Evolutionary conservation across 306 rosid genomes (phyloP).

Genomic region (Cucurbita ficifolia): DNA sequence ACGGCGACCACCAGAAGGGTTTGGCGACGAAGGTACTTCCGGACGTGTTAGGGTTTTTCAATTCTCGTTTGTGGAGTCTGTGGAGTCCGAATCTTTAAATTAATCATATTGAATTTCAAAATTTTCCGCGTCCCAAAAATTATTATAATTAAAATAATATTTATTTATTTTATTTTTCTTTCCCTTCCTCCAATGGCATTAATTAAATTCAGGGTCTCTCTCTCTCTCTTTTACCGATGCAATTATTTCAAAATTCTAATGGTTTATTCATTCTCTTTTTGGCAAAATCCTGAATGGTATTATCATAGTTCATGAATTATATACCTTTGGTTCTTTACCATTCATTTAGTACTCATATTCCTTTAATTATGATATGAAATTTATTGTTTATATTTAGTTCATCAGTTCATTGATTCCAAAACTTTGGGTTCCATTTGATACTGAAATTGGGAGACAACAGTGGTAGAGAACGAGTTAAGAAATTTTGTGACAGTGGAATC

Average conservation of each 20-base stretch:
- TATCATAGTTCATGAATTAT: too few relatives aligned
- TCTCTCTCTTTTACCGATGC: not conserved
- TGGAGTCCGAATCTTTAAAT: slow-evolving; percentile 54
- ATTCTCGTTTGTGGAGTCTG: slow-evolving; percentile 58
- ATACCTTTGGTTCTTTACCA: too few relatives aligned
- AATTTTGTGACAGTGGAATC: not conserved
- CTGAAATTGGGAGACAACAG: not conserved
- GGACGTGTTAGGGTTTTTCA: slow-evolving; percentile 55
- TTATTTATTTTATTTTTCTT: not conserved
- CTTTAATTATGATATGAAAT: not conserved
- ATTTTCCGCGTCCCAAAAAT: slow-evolving; percentile 4
- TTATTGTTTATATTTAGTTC: too few relatives aligned
- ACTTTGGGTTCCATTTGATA: not conserved
- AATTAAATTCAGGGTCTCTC: not conserved
- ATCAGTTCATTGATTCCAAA: not conserved
- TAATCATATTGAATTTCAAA: not conserved
- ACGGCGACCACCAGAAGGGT: slow-evolving; percentile 27
- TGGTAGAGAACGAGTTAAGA: not conserved
- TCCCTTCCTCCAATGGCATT: not conserved
- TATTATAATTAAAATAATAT: not conserved
- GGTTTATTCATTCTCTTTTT: not conserved
- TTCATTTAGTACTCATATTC: not conserved
- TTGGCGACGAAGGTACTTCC: slow-evolving; percentile 52
- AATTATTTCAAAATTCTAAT: not conserved
- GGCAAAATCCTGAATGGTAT: not conserved